These are phyloP conservation scores for Setaria italica DNA, from an alignment of 202 grass and related monocot genomes.

Conservation along the genomic window DNA sequence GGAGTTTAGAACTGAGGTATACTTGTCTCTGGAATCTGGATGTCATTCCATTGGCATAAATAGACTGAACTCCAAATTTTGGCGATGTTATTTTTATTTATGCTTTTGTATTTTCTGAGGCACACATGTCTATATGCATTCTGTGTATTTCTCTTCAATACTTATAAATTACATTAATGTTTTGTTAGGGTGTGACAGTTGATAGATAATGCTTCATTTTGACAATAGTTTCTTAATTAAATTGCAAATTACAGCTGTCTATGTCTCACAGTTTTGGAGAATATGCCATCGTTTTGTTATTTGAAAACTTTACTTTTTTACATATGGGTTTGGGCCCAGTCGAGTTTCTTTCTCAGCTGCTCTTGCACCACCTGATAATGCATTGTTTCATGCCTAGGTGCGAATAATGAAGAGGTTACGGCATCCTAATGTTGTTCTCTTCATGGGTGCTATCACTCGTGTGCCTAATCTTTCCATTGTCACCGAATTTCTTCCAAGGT, in stretches of 20 bases:
- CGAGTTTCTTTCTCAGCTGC: constrained; percentile 8
- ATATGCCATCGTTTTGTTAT: constrained; percentile 23
- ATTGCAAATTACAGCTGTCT: constrained; percentile 26
- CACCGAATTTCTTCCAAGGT: constrained; percentile 99
- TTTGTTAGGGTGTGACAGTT: not conserved
- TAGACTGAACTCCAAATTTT: constrained; percentile 18
- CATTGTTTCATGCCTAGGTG: constrained; percentile 64
- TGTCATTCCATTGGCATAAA: constrained; percentile 36
- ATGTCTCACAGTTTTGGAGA: constrained; percentile 8
- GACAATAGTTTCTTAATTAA: constrained; percentile 10
- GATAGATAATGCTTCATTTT: constrained; percentile 18
- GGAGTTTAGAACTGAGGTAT: constrained; percentile 98
- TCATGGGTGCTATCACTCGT: constrained; percentile 96
- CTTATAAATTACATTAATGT: not conserved
- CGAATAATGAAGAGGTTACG: constrained; percentile 89
- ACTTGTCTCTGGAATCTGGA: constrained; percentile 38
- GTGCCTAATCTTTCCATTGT: constrained; percentile 97
- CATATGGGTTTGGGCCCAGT: not conserved
- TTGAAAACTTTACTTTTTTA: constrained; percentile 6
- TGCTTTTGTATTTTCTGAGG: constrained; percentile 11
- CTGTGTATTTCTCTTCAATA: not conserved
- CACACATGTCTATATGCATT: not conserved
- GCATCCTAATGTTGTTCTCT: constrained; percentile 99
- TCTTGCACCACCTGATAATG: constrained; percentile 18
- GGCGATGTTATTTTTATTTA: constrained; percentile 12